Percentiles rank a stretch among this genome's conserved stretches.
Conservation (phyloP, 768 basidiomycete species). For the Chalciporus piperatus region DNA sequence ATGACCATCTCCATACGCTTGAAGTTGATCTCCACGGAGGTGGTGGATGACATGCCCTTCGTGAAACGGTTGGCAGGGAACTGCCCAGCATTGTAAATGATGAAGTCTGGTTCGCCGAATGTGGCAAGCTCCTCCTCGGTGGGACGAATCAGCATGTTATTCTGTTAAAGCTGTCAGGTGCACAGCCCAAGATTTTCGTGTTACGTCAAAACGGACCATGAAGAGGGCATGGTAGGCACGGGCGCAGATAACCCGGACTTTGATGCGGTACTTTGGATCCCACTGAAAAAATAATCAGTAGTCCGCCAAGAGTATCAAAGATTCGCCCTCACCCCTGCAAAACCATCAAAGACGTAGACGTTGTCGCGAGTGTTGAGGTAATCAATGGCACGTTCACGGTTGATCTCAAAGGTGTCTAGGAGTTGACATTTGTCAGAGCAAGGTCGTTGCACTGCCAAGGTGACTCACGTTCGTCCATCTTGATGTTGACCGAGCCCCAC, state of each 20-base stretch:
- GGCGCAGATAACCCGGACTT: conserved; percentile 98
- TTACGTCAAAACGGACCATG: conserved; percentile 63
- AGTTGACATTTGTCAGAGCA: conserved; percentile 4
- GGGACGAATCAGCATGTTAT: conserved; percentile 99
- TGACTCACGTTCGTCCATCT: conserved; percentile 89
- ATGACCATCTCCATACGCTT: conserved; percentile 99
- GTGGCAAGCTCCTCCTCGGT: conserved; percentile 89
- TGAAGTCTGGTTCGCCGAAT: conserved; percentile 98
- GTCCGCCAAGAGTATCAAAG: neutral
- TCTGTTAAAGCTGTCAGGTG: conserved; percentile 41
- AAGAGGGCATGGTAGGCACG: conserved; percentile 98
- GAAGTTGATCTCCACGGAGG: conserved; percentile 99
- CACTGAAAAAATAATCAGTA: conserved; percentile 48
- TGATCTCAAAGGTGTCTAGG: conserved; percentile 97
- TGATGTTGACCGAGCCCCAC: conserved; percentile 99
- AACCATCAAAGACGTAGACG: conserved; percentile 97
- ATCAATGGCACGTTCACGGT: conserved; percentile 98
- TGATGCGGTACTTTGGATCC: conserved; percentile 99
- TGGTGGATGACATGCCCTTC: conserved; percentile 98
- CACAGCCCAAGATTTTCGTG: conserved; percentile 1
- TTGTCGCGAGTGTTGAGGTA: conserved; percentile 98
- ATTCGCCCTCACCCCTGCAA: conserved; percentile 64
- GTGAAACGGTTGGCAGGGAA: conserved; percentile 99
- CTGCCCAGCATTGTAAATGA: conserved; percentile 99
- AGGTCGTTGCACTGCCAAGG: neutral